Percentiles rank a stretch among this genome's conserved stretches.
These are phyloP conservation scores for Ramularia endophylla DNA, from an alignment of 2,329 filamentous ascomycete genomes.

Conservation along the genomic window DNA sequence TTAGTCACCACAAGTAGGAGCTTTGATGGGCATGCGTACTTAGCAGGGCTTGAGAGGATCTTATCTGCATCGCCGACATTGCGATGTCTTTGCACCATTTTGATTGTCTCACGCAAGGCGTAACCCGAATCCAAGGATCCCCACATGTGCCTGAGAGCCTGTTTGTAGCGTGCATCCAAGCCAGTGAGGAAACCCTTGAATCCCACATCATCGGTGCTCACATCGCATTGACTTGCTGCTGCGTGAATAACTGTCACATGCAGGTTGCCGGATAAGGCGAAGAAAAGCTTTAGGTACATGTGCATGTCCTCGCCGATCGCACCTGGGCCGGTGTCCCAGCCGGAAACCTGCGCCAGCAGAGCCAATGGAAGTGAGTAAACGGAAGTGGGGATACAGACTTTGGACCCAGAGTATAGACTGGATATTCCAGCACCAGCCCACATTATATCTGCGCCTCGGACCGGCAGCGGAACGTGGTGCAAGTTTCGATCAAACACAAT, in stretches of 20 bases:
- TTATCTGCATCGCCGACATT: too few species aligned
- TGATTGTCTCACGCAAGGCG: slow-evolving; percentile 41
- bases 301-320: slow-evolving; percentile 72
- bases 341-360: slow-evolving; percentile 61
- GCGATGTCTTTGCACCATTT: slow-evolving; percentile 24
- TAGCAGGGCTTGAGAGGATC: slow-evolving; percentile 19
- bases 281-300: slow-evolving; percentile 76
- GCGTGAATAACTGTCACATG: slow-evolving; percentile 59
- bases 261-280: slow-evolving; percentile 64
- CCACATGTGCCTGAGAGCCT: slow-evolving; percentile 72
- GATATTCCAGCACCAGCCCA: slow-evolving; percentile 68
- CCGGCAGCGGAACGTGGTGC: slow-evolving; percentile 59
- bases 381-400: slow-evolving; percentile 64
- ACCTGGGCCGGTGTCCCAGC: slow-evolving; percentile 65
- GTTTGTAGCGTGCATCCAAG: slow-evolving; percentile 61
- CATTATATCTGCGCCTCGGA: slow-evolving; percentile 65
- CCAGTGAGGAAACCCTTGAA: slow-evolving; percentile 51
- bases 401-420: slow-evolving; percentile 58
- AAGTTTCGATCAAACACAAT: slow-evolving; percentile 72
- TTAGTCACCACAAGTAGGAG: slow-evolving; percentile 4
- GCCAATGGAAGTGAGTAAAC: slow-evolving; percentile 66
- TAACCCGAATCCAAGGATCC: slow-evolving; percentile 65
- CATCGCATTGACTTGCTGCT: slow-evolving; percentile 68
- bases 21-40: slow-evolving; percentile 15
- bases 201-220: slow-evolving; percentile 55